A percentile compares a stretch with the other conserved stretches of the same genome.
Conservation (phyloP, 805 yeast species). For the Hanseniaspora taiwanica region DNA sequence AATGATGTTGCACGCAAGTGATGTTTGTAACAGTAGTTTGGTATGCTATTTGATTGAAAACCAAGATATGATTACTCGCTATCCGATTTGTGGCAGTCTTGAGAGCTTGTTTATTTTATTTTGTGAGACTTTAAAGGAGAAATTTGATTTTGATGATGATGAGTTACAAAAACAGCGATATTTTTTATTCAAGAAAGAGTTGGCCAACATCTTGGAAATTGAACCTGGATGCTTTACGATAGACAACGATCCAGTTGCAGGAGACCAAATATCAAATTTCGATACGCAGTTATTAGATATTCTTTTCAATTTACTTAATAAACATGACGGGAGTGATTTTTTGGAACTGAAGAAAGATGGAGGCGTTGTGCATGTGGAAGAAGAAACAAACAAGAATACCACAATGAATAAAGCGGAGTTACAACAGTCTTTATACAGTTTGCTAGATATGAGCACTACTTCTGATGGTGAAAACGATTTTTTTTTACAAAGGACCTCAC, state of each 20-base stretch:
- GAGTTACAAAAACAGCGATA: neutral
- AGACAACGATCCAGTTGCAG: neutral
- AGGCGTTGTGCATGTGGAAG: no score
- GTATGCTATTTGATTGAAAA: constrained; percentile 14
- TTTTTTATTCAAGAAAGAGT: neutral
- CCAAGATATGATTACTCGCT: constrained; percentile 9
- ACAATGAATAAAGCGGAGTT: no score
- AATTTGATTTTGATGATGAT: neutral
- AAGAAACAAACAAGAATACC: no score
- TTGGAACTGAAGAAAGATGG: no score
- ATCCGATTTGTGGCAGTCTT: constrained; percentile 17
- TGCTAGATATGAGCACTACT: no score
- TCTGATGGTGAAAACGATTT: neutral
- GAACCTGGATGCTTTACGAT: neutral
- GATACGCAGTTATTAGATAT: neutral
- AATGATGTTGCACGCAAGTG: no score
- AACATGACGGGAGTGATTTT: no score
- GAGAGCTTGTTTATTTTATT: neutral
- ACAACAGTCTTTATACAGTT: no score
- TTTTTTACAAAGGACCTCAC: neutral
- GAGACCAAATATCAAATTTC: neutral
- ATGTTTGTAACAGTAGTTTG: constrained; percentile 6
- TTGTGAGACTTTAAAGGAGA: neutral
- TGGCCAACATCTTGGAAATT: neutral
- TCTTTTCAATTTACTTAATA: neutral